Evolutionary conservation across 352 stramenopile genomes (phyloP).

Genomic region (Phytophthora pini): DNA sequence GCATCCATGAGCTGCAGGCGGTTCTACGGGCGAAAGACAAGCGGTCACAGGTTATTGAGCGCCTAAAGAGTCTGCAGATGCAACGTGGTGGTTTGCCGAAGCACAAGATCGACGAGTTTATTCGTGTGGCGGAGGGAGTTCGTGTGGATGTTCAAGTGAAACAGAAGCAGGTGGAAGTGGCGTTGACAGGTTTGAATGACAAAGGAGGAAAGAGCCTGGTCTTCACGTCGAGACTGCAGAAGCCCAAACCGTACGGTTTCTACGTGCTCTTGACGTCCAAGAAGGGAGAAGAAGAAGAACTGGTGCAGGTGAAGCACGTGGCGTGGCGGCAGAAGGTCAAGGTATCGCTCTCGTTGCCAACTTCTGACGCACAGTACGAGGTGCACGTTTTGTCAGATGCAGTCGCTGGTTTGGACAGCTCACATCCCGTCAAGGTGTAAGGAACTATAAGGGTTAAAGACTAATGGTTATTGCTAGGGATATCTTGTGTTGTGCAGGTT

Average conservation of each 20-base stretch:
- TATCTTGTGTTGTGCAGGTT: conserved; percentile 8
- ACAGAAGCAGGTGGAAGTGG: conserved; percentile 42
- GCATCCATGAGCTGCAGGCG: conserved; percentile 44
- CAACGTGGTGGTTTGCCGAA: conserved; percentile 34
- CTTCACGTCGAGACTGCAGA: conserved; percentile 56
- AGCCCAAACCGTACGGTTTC: conserved; percentile 75
- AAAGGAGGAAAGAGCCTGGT: conserved; percentile 37
- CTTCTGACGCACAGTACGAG: conserved; percentile 16
- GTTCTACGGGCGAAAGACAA: conserved; percentile 33
- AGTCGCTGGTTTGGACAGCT: conserved; percentile 54
- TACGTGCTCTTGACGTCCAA: conserved; percentile 65
- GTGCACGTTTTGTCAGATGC: conserved; percentile 65
- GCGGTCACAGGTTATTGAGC: conserved; percentile 45
- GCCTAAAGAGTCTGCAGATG: conserved; percentile 32
- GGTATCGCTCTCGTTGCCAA: conserved; percentile 40
- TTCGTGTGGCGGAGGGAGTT: conserved; percentile 51
- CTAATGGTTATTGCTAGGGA: conserved; percentile 7
- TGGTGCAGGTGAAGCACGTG: conserved; percentile 59
- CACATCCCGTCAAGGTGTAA: conserved; percentile 19
- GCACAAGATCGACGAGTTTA: conserved; percentile 52
- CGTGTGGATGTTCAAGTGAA: conserved; percentile 31
- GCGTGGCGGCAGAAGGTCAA: conserved; percentile 49
- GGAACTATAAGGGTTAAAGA: not conserved
- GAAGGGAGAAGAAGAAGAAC: conserved; percentile 6
- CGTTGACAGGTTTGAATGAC: conserved; percentile 45